Evolutionary conservation across 73 alveolate species (phyloP), one percentile per base, ranked within the genome.

Genomic region (Halteria grandinella): DNA sequence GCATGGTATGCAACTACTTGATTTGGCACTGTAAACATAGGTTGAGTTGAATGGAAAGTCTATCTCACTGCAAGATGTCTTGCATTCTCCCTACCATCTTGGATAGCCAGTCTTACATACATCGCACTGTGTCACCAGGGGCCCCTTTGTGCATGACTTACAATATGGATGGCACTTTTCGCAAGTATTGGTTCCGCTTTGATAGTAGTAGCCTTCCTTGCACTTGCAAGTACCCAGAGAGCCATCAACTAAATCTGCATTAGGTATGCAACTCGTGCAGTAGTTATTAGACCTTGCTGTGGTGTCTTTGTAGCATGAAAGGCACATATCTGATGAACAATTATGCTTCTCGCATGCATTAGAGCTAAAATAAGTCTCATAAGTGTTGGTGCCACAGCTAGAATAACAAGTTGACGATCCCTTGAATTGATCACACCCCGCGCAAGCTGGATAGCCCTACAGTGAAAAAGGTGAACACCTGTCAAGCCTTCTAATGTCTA

Each of bases 251-350:
- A 60, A 20, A 15, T 20, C 25, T 2, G 77, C 77, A 37, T 60
- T 60, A 40, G 57, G 44, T 10, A 60, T 60, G 43, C 77, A 60
- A 1, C 44, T 43, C n/a, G 77, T 60, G 41, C 77, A 60, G 24
- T 60, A 60, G 43, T 60, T 60, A 40, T 60, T 23, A 37, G 20
- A 1, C 41, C 77, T 11, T 10, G 77, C 7, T 8, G 32, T 1
- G 18, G 77, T 18, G 28, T 60, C 77, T 11, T 21, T 5, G 24
- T 60, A 60, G 51, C 77, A 60, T 18, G 59, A 37, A 6, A 59
- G 37, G 43, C 77, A 60, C 36, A 36, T 24, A 18, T 7, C 39
- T 21, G 37, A 40, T 14, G 77, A 40, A 27, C 77, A 60, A 21
- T 60, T 60, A 18, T 31, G 14, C 18, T 60, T 49, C n/a, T 40